Conservation (phyloP, 176 grass and related monocot genomes). For the Luzula sylvatica region DNA sequence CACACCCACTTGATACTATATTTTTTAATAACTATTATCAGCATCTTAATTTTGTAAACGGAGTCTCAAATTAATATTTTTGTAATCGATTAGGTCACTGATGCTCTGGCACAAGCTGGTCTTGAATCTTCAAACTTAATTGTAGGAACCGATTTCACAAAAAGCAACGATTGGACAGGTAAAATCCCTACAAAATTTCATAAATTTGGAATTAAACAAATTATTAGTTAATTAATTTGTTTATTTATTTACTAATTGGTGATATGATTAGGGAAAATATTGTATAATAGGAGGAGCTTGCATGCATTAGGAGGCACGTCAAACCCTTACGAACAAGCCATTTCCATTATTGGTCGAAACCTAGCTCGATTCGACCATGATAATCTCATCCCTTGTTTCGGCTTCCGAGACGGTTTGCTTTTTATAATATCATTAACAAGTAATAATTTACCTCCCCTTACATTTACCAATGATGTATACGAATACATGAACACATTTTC, state of each 20-base stretch:
- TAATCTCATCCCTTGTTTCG: conserved; percentile 73
- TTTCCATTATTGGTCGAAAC: conserved; percentile 58
- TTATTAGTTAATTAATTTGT: too few relatives aligned
- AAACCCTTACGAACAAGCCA: conserved; percentile 77
- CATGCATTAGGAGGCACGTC: conserved; percentile 35
- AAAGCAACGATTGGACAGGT: conserved; percentile 83
- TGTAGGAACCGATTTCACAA: conserved; percentile 80
- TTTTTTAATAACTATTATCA: neutral
- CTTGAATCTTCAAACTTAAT: conserved; percentile 75
- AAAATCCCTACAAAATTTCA: neutral
- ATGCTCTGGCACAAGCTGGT: conserved; percentile 61
- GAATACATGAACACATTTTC: too few relatives aligned
- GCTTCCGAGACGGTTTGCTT: conserved; percentile 58
- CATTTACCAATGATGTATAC: too few relatives aligned
- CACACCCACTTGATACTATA: neutral
- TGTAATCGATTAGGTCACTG: conserved; percentile 43
- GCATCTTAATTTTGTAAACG: neutral
- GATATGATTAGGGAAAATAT: conserved; percentile 33
- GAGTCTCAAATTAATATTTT: neutral
- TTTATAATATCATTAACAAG: neutral
- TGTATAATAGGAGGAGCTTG: conserved; percentile 46
- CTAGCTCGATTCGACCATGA: conserved; percentile 66
- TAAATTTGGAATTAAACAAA: neutral
- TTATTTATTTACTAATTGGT: neutral
- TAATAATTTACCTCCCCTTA: too few relatives aligned